These are phyloP conservation scores for Fusarium acutatum DNA, from an alignment of 2,329 filamentous ascomycete genomes.

Conservation along the genomic window DNA sequence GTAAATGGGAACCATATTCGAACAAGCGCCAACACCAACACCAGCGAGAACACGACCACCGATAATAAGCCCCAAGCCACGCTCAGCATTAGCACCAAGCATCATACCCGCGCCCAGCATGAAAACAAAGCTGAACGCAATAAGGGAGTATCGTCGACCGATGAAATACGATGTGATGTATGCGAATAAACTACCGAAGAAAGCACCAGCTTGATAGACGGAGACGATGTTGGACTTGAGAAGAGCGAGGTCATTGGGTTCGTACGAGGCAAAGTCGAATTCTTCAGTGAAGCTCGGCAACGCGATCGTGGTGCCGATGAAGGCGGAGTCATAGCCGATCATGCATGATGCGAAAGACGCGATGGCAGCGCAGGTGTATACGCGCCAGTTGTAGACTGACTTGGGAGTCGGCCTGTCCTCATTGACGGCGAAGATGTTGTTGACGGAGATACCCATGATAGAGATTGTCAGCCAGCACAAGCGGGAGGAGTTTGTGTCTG, in stretches of 20 bases:
- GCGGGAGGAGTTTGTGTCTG: neutral
- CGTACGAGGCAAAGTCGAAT: conserved; percentile 68
- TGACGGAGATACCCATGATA: conserved; percentile 30
- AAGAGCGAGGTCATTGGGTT: conserved; percentile 58
- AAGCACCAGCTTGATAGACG: conserved; percentile 83
- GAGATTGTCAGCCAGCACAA: neutral
- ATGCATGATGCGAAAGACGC: conserved; percentile 66
- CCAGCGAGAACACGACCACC: conserved; percentile 70
- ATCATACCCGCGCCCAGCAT: conserved; percentile 76
- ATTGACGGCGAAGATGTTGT: conserved; percentile 59
- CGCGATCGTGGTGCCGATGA: conserved; percentile 80
- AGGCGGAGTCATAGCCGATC: conserved; percentile 74
- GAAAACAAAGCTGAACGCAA: conserved; percentile 70
- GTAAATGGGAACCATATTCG: conserved; percentile 70
- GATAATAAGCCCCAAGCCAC: conserved; percentile 70
- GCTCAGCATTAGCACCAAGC: conserved; percentile 68
- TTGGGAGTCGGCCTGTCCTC: conserved; percentile 66
- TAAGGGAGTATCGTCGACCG: conserved; percentile 71
- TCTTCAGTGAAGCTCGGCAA: conserved; percentile 74
- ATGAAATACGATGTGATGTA: conserved; percentile 73
- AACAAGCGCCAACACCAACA: conserved; percentile 68
- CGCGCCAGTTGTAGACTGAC: conserved; percentile 68
- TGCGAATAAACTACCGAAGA: conserved; percentile 79
- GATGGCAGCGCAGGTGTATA: conserved; percentile 61
- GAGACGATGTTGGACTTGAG: conserved; percentile 81